Conservation (phyloP, 768 basidiomycete species). For the Tulasnella sp. region DNA sequence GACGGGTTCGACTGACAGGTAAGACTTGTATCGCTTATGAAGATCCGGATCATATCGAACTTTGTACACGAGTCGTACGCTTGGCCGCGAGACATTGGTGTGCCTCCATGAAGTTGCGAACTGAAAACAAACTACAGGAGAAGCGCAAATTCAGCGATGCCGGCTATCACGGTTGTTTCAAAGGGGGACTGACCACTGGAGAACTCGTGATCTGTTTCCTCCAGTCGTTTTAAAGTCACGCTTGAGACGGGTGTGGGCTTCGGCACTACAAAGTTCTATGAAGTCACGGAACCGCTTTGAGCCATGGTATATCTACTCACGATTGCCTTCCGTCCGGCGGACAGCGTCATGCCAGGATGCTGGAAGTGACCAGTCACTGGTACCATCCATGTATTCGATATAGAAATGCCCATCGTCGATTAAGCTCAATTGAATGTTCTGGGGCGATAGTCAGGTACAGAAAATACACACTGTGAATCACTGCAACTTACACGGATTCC, state of each 20-base stretch:
- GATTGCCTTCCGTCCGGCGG: not conserved
- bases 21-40: not conserved
- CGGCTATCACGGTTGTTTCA: no score
- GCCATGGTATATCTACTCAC: not conserved
- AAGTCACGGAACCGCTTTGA: no score
- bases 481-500: not conserved
- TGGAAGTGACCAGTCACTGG: slow-evolving; percentile 1
- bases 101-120: slow-evolving; percentile 2
- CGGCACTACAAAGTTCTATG: not conserved
- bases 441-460: not conserved
- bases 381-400: slow-evolving; percentile 8
- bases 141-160: no score
- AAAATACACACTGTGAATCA: no score
- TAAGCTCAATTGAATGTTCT: not conserved
- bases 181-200: no score
- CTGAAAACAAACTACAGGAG: not conserved
- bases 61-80: not conserved
- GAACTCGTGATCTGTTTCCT: not conserved
- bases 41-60: not conserved
- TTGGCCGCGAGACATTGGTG: not conserved
- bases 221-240: not conserved
- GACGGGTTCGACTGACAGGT: not conserved
- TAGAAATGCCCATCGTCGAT: not conserved
- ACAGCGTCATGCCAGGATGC: not conserved
- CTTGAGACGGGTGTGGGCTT: not conserved